Conservation (phyloP, 352 stramenopile species). For the Phytophthora idaei region DNA sequence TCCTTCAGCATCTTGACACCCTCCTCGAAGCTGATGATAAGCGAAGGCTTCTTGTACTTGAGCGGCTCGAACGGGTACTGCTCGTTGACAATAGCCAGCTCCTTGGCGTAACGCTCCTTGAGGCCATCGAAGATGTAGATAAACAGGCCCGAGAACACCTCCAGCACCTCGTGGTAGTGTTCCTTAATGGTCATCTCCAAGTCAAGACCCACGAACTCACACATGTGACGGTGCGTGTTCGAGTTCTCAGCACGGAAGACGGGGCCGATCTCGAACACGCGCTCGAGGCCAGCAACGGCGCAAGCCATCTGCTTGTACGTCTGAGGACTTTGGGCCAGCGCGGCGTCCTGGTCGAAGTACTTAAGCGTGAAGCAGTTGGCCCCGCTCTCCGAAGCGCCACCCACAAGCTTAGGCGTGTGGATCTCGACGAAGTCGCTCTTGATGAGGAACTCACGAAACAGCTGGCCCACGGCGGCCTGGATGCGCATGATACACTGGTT, state of each 20-base stretch:
- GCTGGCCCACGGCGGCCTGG: slow-evolving; percentile 94
- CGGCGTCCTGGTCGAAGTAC: slow-evolving; percentile 98
- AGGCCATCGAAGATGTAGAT: slow-evolving; percentile 99
- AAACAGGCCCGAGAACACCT: slow-evolving; percentile 99
- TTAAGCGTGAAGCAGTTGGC: slow-evolving; percentile 98
- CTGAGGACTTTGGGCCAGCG: slow-evolving; percentile 97
- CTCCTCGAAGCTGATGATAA: slow-evolving; percentile 95
- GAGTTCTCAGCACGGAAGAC: slow-evolving; percentile 99
- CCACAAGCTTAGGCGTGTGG: slow-evolving; percentile 99
- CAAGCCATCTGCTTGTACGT: slow-evolving; percentile 99
- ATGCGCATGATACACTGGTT: slow-evolving; percentile 99
- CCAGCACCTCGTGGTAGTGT: slow-evolving; percentile 98
- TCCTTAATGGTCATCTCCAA: slow-evolving; percentile 99
- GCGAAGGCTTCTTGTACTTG: slow-evolving; percentile 94
- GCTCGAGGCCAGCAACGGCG: slow-evolving; percentile 97
- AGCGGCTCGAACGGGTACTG: slow-evolving; percentile 98
- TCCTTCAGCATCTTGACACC: slow-evolving; percentile 93
- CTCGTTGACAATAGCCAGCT: slow-evolving; percentile 95
- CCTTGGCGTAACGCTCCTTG: slow-evolving; percentile 91
- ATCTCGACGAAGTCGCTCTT: slow-evolving; percentile 98
- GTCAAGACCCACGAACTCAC: slow-evolving; percentile 99
- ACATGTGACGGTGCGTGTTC: slow-evolving; percentile 99
- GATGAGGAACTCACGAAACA: slow-evolving; percentile 98
- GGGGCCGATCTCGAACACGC: slow-evolving; percentile 98
- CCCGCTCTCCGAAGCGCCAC: slow-evolving; percentile 96